Evolutionary conservation across 1,284 basidiomycete species (phyloP), one percentile per base, ranked within the genome.

Genomic region (Cryptococcus hybrid): DNA sequence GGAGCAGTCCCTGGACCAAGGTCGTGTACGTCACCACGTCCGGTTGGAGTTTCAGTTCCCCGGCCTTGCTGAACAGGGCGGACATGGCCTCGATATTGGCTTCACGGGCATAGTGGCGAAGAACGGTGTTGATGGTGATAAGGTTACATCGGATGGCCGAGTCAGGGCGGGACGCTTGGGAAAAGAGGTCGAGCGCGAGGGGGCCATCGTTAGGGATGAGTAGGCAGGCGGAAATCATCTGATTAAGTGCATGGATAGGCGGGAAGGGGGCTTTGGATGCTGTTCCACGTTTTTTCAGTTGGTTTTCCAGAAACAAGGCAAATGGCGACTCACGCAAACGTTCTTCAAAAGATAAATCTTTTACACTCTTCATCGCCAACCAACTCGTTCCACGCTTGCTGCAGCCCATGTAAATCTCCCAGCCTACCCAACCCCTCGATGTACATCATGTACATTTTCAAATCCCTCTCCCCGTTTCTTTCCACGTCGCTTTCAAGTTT

Each of bases 11-110:
- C 30, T 86, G 84, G 9, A 92, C 84, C 35, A 93, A 82, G 3
- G 86, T 89, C 2, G 90, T 89, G 73, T 86, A 93, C 0, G 87
- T 92, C 74, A 87, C 85, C 4, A 87, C 84, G 67, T 93, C 89
- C 7, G 88, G 88, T 8, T 74, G 65, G 38, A 92, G 68, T 0
- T 81, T 81, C 2, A 65, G 61, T 24, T 76, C 79, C 3, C 79
- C 74, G 18, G 81, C 77, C 76, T 91, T 84, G 46, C 78, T 76
- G 57, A 84, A 81, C 24, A 93, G 75, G 18, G 84, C 59, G 12
- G 84, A 84, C 60, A 92, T 76, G 71, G 5, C 77, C 56, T 82
- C 81, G 66, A 89, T 81, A 66, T 92, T 83, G 24, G 80, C 81
- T 46, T 79, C 81, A 47, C 84, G 82, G 12, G 82, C 83, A 62